Base-by-base conservation (phyloP, 108 stramenopile species). In the Cylindrotheca closterium region DNA sequence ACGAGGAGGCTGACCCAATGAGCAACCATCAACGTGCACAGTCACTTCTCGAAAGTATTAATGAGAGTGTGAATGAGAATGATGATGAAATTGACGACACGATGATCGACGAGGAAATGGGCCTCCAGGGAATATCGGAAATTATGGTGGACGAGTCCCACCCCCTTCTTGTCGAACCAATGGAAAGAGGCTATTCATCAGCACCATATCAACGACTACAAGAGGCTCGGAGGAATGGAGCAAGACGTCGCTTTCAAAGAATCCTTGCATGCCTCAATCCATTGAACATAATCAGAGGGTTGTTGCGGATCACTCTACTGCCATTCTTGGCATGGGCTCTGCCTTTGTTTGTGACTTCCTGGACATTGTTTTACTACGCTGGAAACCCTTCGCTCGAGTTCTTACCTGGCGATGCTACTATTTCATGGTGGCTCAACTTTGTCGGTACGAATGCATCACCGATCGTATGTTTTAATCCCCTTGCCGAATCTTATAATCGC, bases 391-490 rank as follows among this genome's bases (percentile, higher is more conserved):
- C 58, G 19, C 56, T 84, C 21, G 62, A 75, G 2, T 79, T 89
- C 58, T 56, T 93, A 22, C 79, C 84, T 18, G 82, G 75, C 18
- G 66, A 71, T 49, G 68, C 71, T 2, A 68, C 78, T 7, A 33
- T 84, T 31, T 81, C 87, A 18, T 91, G 89, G 89, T 83, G 81
- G 79, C 67, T 86, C 51, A 58, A 86, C 26, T 93, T 93, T 66
- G 32, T 71, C 2, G 66, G 66, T 67, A 58, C 55, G 66, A 48
- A 21, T 25, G 7, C 29, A 30, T 27, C 18, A 8, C 19, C 10
- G 7, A 42, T 15, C 37, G 37, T 42, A 42, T 42, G 37, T 30
- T 30, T 5, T 30, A 17, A 30, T 23, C 17, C 12, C 55, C 55
- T 30, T 57, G 8, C 15, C 29, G 25, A 17, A 28, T 12, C 28